Evolutionary conservation across 805 yeast genomes (phyloP), one percentile per base, ranked within the genome.

Genomic region (Hanseniaspora meyeri): DNA sequence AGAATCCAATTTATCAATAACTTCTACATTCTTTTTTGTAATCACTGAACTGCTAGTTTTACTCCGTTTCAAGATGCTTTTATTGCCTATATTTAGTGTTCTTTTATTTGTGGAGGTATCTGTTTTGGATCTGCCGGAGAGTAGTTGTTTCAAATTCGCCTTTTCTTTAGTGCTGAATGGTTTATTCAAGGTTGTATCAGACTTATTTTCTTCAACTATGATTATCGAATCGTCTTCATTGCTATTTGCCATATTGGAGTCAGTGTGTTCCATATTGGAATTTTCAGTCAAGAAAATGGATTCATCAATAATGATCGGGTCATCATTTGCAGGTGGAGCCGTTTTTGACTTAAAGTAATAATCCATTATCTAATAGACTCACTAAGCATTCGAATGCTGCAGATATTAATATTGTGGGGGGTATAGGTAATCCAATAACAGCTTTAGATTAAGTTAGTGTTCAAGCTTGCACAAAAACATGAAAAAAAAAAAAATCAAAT

Each of bases 211-310:
- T 29, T 58, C 58, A 31, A 58, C 55, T 37, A 57, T 55, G 24
- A 55, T 55, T 34, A 55, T 12, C 34, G 57, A 49, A 36, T 58
- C 58, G 17, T 58, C 58, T 4, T 37, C 48, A 32, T 43, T 43
- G 27, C 32, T 29, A 19, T 46, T 45, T 2, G 24, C n/a, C 16
- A 17, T 16, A 16, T 19, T 27, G 19, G 37, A 43, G 36, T n/a
- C 17, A 12, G 16, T 17, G 4, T 31, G 42, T 19, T 27, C 43
- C 16, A 6, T 29, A 42, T 42, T 32, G 36, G 31, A 34, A 24
- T 24, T 29, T 48, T 10, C 58, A 55, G 38, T 40, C 40, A n/a
- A 58, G 39, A 49, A 50, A 17, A 45, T 31, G 14, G 48, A 43
- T n/a, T 45, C 48, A 31, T 45, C 48, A 9, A 45, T 45, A 7